Conservation (phyloP, 2,329 filamentous ascomycete genomes). For the Diaporthe aspalathi region DNA sequence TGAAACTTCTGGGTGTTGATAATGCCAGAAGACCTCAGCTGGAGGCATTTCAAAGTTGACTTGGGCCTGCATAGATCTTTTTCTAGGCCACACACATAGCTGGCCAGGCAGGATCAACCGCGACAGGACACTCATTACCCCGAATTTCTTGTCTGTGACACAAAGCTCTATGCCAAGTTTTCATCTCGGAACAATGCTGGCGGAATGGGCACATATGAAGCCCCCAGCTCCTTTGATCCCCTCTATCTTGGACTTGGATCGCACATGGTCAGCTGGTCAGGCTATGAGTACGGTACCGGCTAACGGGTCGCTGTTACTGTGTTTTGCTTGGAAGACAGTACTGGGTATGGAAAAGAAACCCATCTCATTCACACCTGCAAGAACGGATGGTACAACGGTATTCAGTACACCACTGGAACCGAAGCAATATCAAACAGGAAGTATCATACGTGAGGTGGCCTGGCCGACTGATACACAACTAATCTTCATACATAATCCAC, state of each 20-base stretch:
- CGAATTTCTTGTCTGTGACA: neutral
- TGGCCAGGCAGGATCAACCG: neutral
- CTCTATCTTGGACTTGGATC: neutral
- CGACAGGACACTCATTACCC: neutral
- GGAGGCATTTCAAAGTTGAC: neutral
- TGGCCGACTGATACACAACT: too few relatives aligned
- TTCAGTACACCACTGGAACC: too few relatives aligned
- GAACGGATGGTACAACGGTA: too few relatives aligned
- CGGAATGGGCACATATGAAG: neutral
- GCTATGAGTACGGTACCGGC: neutral
- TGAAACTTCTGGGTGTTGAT: neutral
- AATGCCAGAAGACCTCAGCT: neutral
- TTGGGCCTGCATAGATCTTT: neutral
- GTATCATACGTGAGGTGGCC: too few relatives aligned
- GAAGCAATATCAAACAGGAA: too few relatives aligned
- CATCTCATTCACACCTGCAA: neutral
- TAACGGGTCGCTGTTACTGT: neutral
- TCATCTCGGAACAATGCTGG: neutral
- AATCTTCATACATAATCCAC: too few relatives aligned
- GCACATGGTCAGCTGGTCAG: neutral
- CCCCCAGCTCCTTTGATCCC: neutral
- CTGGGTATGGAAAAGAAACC: neutral
- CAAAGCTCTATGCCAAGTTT: neutral
- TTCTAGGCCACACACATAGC: neutral
- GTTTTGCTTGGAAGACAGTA: neutral